phyloP scores from a whole-genome alignment of 2,329 filamentous ascomycete genomes.

The Pseudohalonectria lignicola region DNA sequence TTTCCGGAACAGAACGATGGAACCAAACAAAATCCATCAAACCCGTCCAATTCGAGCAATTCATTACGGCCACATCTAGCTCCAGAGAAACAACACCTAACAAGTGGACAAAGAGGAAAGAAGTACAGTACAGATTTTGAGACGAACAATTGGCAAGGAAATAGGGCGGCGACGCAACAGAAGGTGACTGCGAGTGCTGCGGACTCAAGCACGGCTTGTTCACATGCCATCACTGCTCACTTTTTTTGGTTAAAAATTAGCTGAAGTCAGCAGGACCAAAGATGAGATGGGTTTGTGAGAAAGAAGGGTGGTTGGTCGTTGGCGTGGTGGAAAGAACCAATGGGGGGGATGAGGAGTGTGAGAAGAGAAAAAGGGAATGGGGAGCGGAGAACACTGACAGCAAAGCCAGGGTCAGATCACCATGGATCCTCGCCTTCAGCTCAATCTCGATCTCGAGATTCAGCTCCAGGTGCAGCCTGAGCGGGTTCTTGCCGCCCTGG shows the following conservation, averaged over 20 bases:
- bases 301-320: no score
- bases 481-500: conserved; percentile 41
- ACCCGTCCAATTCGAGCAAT: no score
- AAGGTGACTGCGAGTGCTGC: neutral
- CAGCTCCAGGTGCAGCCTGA: conserved; percentile 60
- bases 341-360: no score
- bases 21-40: no score
- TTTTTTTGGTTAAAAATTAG: conserved; percentile 2
- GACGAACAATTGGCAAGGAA: neutral
- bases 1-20: no score
- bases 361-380: neutral
- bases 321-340: no score
- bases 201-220: conserved; percentile 1
- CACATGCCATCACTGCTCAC: conserved; percentile 5
- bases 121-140: neutral
- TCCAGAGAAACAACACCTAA: neutral
- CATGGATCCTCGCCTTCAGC: conserved; percentile 68
- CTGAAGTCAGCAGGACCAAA: no score
- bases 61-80: no score
- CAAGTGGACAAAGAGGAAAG: neutral
- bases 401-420: conserved; percentile 62
- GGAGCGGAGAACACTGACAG: conserved; percentile 37
- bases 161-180: neutral
- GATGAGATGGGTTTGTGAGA: no score
- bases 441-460: conserved; percentile 74